phyloP scores from a whole-genome alignment of 257 asterid species.

The Solanum etuberosum region DNA sequence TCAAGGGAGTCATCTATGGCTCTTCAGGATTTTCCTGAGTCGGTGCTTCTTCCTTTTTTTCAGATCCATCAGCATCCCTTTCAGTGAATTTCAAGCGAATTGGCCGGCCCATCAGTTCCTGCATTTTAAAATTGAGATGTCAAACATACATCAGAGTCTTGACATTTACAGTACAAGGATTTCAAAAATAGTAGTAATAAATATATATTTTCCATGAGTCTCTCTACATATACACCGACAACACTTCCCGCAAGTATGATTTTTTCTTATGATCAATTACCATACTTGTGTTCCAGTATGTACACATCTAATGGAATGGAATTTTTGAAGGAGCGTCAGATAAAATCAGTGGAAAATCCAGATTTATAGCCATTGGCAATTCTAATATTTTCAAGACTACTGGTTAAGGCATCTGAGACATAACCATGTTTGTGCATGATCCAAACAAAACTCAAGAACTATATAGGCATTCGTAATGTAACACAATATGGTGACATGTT shows the following conservation, averaged over 20 bases:
- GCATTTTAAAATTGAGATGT: neutral
- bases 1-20: slow-evolving; percentile 3
- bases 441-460: neutral
- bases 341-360: neutral
- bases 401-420: neutral
- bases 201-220: neutral
- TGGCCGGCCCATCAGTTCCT: slow-evolving; percentile 82
- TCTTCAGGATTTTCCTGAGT: slow-evolving; percentile 18
- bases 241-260: neutral
- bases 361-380: neutral
- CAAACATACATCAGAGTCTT: no score
- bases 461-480: neutral
- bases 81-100: slow-evolving; percentile 55
- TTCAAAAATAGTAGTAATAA: neutral
- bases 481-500: neutral
- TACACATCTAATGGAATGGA: neutral
- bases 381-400: neutral
- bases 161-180: neutral
- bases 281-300: neutral
- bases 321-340: neutral
- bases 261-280: neutral
- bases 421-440: neutral
- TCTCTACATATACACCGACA: neutral
- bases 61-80: slow-evolving; percentile 23
- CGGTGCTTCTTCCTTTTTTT: slow-evolving; percentile 13